Base-by-base conservation (phyloP, 306 rosid genomes). In the Inga laurina region DNA sequence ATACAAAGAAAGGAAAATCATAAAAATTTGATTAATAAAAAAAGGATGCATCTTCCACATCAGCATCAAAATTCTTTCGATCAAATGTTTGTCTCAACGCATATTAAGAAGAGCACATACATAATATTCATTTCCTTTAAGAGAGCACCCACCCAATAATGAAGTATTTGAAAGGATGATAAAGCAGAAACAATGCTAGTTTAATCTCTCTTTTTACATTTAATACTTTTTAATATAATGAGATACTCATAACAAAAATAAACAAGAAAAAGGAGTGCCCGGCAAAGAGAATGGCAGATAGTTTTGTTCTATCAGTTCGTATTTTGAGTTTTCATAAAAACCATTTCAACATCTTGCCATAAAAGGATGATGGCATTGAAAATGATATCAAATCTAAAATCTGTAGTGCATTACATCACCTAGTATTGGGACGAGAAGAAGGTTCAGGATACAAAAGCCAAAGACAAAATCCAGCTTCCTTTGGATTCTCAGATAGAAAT, bases 381-480 rank as follows among this genome's bases (percentile, higher is more conserved):
- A 22, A 21, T 71, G 35, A 27, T 48, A 44, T 32, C 32, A 21
- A 41, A 71, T 22, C 13, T 44, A 71, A 22, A 43, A n/a, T 71
- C 10, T 22, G 37, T 13, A 22, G 54, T 5, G 27, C 16, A 22
- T 72, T 2, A 56, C 18, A 19, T 72, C 82, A 96, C 99, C 95
- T 94, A 81, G 93, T 82, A 76, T 88, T 84, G 30, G 99, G 99
- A 24, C 98, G 97, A 78, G 92, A 89, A 76, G 97, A 90, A 21
- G 93, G 94, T 76, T 92, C 93, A n/a, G 99, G 99, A 85, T 96
- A 97, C 76, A 96, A 91, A 73, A 94, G 93, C 98, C 97, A 96
- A 74, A 94, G 97, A 90, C 97, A 92, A 80, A 94, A 91, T 22
- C 98, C 98, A 90, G 96, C 93, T 82, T 96, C 98, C 91, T 78